Evolutionary conservation across 2,329 filamentous ascomycete species (phyloP).

Genomic region (Fusarium bulbicola): DNA sequence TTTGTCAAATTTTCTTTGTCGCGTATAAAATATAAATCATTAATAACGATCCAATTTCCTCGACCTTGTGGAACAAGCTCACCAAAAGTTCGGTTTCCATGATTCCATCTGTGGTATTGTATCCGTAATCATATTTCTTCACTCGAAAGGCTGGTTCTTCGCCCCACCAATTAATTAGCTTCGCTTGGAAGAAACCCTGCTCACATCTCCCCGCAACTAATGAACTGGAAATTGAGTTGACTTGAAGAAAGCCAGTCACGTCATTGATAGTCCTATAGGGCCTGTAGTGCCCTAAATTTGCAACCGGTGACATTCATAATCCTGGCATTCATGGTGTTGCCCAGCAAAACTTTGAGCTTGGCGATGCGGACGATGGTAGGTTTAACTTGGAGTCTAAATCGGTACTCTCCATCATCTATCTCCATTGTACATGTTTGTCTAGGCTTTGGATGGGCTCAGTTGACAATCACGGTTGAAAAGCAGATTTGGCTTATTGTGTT

Average conservation of each 20-base stretch:
- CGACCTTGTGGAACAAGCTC: slow-evolving; percentile 5
- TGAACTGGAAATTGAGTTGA: slow-evolving; percentile 7
- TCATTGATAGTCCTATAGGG: slow-evolving; percentile 16
- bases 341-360: background rate
- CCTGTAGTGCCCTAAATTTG: background rate
- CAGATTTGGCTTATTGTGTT: slow-evolving; percentile 29
- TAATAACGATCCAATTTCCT: slow-evolving; percentile 32
- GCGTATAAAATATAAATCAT: slow-evolving; percentile 30
- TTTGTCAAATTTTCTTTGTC: background rate
- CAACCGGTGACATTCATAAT: background rate
- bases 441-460: background rate
- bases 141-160: slow-evolving; percentile 2
- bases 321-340: background rate
- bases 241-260: slow-evolving; percentile 8
- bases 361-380: background rate
- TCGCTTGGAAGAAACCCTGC: slow-evolving; percentile 10
- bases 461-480: background rate
- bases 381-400: background rate
- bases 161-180: background rate
- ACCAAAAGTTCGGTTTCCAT: slow-evolving; percentile 6
- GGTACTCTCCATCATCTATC: background rate
- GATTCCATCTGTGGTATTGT: slow-evolving; percentile 1
- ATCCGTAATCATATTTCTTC: background rate
- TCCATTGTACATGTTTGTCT: background rate
- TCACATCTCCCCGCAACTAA: slow-evolving; percentile 9